Evolutionary conservation across 2,329 filamentous ascomycete species (phyloP), one percentile per base, ranked within the genome.

Genomic region (Aureobasidium melanogenum): DNA sequence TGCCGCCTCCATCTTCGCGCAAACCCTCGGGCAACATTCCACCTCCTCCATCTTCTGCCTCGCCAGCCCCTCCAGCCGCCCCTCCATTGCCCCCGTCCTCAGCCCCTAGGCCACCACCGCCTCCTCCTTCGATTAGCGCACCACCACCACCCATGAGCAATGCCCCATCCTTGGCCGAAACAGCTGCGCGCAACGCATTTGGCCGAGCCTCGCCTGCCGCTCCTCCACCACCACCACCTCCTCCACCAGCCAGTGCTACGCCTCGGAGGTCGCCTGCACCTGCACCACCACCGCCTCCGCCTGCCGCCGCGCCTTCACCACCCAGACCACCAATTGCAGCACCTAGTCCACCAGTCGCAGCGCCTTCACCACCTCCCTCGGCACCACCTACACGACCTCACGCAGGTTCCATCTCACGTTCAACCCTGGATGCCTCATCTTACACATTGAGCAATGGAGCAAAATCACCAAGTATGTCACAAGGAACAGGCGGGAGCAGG

Each of bases 221-320:
- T 5, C 75, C 77, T 56, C 84, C 83, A 38, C 77, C 80, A 44
- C 68, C 74, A 15, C 72, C 74, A 43, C 70, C 74, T 28, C 81
- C 82, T 66, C 86, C 86, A 7, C 79, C 77, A 57, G 89, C 15
- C 12, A 51, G 36, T 26, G 32, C 47, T 34, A 91, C 91, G 30
- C 89, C 89, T 15, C 88, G 89, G 67, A 88, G 88, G 63, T 91
- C 91, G 78, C 91, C 91, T 67, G 79, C 80, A 39, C 82, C 82
- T 8, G 80, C 83, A 24, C 83, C 83, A 44, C 77, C 84, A 14
- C 46, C 46, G 64, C 86, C 85, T 69, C 80, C 82, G 8, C 84
- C 82, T 51, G 76, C 78, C 34, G 57, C 46, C 9, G 38, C 48
- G 12, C 48, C 50, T 2, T 44, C 59, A 38, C 50, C 59, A 60